Conservation (phyloP, 2,329 filamentous ascomycete species). For the Xylariomycetidae sp. region DNA sequence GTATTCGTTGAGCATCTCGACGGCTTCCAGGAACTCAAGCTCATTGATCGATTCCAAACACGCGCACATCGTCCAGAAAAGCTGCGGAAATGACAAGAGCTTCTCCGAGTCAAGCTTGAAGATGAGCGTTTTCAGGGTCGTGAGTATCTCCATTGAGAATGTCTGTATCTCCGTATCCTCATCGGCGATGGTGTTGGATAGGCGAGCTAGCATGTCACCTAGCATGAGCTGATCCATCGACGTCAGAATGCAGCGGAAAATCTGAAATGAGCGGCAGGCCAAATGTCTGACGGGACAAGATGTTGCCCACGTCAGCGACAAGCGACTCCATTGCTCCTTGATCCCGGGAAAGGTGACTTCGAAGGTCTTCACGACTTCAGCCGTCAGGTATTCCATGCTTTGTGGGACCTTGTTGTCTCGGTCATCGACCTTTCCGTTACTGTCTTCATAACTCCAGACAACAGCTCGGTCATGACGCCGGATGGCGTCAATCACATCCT, state of each 20-base stretch:
- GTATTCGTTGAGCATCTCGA: slow-evolving; percentile 86
- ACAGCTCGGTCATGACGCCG: slow-evolving; percentile 79
- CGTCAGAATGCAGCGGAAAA: slow-evolving; percentile 90
- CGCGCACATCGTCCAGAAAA: slow-evolving; percentile 97
- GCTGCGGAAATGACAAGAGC: slow-evolving; percentile 82
- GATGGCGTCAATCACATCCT: slow-evolving; percentile 82
- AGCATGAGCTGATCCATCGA: slow-evolving; percentile 91
- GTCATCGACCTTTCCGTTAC: slow-evolving; percentile 71
- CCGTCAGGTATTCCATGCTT: slow-evolving; percentile 81
- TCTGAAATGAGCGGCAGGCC: slow-evolving; percentile 94
- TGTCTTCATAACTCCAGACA: slow-evolving; percentile 92
- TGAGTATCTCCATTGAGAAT: slow-evolving; percentile 96
- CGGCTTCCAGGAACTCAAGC: slow-evolving; percentile 83
- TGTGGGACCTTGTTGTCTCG: slow-evolving; percentile 76
- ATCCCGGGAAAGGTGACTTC: slow-evolving; percentile 78
- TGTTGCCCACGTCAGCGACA: slow-evolving; percentile 92
- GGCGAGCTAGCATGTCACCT: slow-evolving; percentile 88
- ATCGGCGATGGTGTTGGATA: slow-evolving; percentile 96
- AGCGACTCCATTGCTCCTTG: slow-evolving; percentile 84
- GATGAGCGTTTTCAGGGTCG: slow-evolving; percentile 88
- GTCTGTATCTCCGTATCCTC: slow-evolving; percentile 92
- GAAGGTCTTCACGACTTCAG: slow-evolving; percentile 80
- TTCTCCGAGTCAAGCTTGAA: slow-evolving; percentile 74
- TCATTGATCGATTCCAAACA: slow-evolving; percentile 97
- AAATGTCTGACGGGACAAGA: slow-evolving; percentile 93